phyloP scores from a whole-genome alignment of 129 eudicot genomes.

The Pseudognaphalium luteoalbum region DNA sequence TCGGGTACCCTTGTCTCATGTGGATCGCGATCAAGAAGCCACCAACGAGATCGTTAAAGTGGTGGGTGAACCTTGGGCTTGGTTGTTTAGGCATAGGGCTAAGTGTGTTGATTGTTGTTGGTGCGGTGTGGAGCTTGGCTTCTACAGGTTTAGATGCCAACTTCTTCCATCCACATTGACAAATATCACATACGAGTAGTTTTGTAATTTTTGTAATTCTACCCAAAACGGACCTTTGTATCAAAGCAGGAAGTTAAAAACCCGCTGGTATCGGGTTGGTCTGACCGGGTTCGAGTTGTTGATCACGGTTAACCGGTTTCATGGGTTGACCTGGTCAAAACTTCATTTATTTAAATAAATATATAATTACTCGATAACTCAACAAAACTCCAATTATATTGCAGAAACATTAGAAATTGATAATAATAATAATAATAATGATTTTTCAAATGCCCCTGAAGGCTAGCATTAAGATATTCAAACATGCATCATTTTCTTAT shows the following conservation, averaged over 20 bases:
- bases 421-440: too few relatives aligned
- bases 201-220: too few relatives aligned
- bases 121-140: background rate
- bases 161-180: background rate
- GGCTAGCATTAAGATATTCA: too few relatives aligned
- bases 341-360: too few relatives aligned
- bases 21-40: conserved; percentile 59
- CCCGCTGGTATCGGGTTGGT: background rate
- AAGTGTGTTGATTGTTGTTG: background rate
- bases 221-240: background rate
- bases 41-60: conserved; percentile 25
- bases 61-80: conserved; percentile 41
- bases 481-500: too few relatives aligned
- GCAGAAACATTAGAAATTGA: too few relatives aligned
- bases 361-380: background rate
- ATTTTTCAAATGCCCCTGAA: too few relatives aligned
- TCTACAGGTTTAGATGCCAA: conserved; percentile 1
- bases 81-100: conserved; percentile 26
- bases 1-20: conserved; percentile 66
- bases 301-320: too few relatives aligned
- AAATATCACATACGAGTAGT: too few relatives aligned
- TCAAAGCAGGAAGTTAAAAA: too few relatives aligned
- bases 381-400: background rate
- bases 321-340: background rate
- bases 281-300: background rate